Base-by-base conservation (phyloP, 2,329 filamentous ascomycete species). In the Alternaria brassicicola region DNA sequence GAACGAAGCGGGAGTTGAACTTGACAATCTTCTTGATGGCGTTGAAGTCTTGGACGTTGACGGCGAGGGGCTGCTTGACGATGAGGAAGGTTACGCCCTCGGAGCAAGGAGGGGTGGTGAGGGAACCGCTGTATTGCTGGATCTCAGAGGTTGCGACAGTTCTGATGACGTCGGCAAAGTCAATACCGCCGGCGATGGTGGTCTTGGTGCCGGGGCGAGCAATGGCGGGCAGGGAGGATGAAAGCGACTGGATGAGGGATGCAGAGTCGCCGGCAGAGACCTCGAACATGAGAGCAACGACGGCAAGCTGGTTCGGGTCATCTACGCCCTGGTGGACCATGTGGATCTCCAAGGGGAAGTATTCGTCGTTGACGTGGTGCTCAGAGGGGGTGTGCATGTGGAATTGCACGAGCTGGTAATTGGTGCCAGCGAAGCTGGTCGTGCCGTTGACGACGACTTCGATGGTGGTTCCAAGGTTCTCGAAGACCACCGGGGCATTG, bases 21-120 rank as follows among this genome's bases (percentile, higher is more conserved):
- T 82, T 84, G 49, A 76, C 74, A 28, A 87, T 79, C 28, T 70
- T 74, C 73, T 86, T 85, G 55, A 85, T 81, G 41, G 75, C 76
- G 64, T 83, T 80, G 71, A 76, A 88, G 15, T 82, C 84, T 4
- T 72, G 72, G 15, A 84, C 78, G 63, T 80, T 76, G 61, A 88
- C 74, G 33, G 74, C 71, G 3, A 87, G 69, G 35, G 81, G 80
- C 55, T 83, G 65, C 59, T 79, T 76, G 62, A 81, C 82, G 39
- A 87, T 74, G 46, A 85, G 75, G 79, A 85, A 88, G 9, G 73
- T 78, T 21, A 88, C 77, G 25, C 82, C 82, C 72, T 88, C 85
- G 15, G 79, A 79, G 76, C 86, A 88, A 4, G 86, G 86, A 19
- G 87, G 86, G 0, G 86, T 88, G 38, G 86, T 89, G 45, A 89